Conservation (phyloP, 2,329 filamentous ascomycete genomes). For the Hirsutella rhossiliensis region DNA sequence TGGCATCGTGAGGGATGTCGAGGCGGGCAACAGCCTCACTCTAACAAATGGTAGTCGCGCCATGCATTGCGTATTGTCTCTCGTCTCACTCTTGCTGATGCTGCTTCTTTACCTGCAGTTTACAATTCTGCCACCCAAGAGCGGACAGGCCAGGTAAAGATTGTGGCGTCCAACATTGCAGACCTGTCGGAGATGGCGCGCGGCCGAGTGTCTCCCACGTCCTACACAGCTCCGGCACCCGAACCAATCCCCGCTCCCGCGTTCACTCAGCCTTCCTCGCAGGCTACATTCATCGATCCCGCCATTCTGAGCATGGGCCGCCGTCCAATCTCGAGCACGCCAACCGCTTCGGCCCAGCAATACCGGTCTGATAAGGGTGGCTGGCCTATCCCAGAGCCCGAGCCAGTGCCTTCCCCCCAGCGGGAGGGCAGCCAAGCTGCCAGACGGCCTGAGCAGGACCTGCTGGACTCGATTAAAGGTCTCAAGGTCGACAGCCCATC, state of each 20-base stretch:
- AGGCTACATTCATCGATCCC: conserved; percentile 58
- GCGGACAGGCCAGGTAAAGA: conserved; percentile 29
- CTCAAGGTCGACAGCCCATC: conserved; percentile 10
- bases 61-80: neutral
- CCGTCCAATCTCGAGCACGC: conserved; percentile 20
- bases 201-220: conserved; percentile 15
- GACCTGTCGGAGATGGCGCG: conserved; percentile 29
- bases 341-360: conserved; percentile 9
- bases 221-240: conserved; percentile 12
- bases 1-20: conserved; percentile 59
- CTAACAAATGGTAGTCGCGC: conserved; percentile 56
- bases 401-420: neutral
- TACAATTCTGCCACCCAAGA: conserved; percentile 29
- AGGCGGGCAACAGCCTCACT: conserved; percentile 53
- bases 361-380: conserved; percentile 4
- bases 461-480: conserved; percentile 15
- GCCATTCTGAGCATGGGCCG: conserved; percentile 63
- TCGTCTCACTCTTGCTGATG: neutral
- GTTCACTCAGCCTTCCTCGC: conserved; percentile 15
- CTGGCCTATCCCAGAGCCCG: neutral
- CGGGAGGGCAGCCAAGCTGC: conserved; percentile 1
- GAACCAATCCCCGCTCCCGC: conserved; percentile 13
- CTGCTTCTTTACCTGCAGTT: conserved; percentile 15
- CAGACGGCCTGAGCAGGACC: conserved; percentile 10
- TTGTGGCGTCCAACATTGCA: conserved; percentile 31